Evolutionary conservation across 176 grass and related monocot genomes (phyloP).

Genomic region (Ananas comosus): DNA sequence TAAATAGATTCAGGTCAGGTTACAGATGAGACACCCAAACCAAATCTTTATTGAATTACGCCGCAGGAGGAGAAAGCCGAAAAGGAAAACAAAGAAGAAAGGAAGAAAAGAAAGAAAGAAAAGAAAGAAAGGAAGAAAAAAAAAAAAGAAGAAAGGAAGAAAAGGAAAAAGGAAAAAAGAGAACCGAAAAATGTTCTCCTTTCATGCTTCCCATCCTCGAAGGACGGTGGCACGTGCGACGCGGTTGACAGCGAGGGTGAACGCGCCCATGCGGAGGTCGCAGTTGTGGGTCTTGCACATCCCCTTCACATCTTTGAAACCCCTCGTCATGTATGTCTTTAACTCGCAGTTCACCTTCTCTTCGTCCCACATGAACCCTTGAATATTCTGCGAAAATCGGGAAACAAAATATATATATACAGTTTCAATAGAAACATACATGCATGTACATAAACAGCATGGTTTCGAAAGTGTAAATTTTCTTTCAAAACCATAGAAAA

Average conservation of each 20-base stretch:
- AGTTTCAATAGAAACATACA: neutral
- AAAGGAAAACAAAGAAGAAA: slow-evolving; percentile 3
- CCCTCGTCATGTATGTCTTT: slow-evolving; percentile 67
- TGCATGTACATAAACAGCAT: too few relatives aligned
- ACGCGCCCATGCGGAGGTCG: slow-evolving; percentile 92
- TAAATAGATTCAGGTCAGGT: neutral
- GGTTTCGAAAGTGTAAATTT: too few relatives aligned
- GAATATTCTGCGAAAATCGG: slow-evolving; percentile 57
- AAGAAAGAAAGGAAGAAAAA: slow-evolving; percentile 12
- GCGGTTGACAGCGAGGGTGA: slow-evolving; percentile 90
- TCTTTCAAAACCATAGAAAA: too few relatives aligned
- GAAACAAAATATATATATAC: neutral
- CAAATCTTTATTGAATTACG: neutral
- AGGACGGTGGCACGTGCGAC: slow-evolving; percentile 80
- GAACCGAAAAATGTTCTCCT: slow-evolving; percentile 6
- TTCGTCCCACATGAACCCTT: slow-evolving; percentile 98
- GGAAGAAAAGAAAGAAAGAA: neutral
- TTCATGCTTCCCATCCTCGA: slow-evolving; percentile 77
- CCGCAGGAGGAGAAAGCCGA: neutral
- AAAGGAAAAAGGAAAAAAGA: slow-evolving; percentile 1
- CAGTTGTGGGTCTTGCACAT: slow-evolving; percentile 82
- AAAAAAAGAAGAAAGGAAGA: neutral
- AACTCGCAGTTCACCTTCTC: slow-evolving; percentile 86
- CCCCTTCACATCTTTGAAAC: slow-evolving; percentile 58
- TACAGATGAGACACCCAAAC: slow-evolving; percentile 2